A percentile compares a stretch with the other conserved stretches of the same genome.
Conservation (phyloP, 768 basidiomycete species). For the Atractiella rhizophila region DNA sequence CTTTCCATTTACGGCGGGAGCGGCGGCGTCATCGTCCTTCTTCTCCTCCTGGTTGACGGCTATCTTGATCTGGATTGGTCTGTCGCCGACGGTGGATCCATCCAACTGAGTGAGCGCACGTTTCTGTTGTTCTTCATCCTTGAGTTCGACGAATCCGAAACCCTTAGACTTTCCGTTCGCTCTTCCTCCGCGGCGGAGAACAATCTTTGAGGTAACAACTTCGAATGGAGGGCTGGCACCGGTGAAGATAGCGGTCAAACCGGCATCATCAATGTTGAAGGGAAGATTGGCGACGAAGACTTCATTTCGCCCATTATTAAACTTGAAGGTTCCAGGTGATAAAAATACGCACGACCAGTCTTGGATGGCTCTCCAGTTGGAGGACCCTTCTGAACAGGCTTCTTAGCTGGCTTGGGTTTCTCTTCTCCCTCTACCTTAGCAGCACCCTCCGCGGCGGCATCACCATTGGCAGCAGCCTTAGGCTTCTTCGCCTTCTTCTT, state of each 20-base stretch:
- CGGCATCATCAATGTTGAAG: slow-evolving; percentile 62
- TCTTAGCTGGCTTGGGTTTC: slow-evolving; percentile 33
- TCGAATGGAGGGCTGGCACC: too few relatives aligned
- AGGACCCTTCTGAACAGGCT: slow-evolving; percentile 34
- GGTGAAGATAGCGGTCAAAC: slow-evolving; percentile 54
- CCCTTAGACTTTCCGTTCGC: slow-evolving; percentile 67
- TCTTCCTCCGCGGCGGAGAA: slow-evolving; percentile 56
- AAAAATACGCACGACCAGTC: slow-evolving; percentile 20
- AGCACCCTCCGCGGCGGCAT: slow-evolving; percentile 3
- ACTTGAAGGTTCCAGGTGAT: neutral
- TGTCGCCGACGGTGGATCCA: slow-evolving; percentile 64
- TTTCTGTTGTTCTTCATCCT: slow-evolving; percentile 60
- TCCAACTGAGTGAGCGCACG: slow-evolving; percentile 69
- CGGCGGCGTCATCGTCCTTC: neutral
- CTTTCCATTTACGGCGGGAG: neutral
- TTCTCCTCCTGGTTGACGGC: slow-evolving; percentile 54
- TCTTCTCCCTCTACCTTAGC: neutral
- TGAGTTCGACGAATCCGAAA: slow-evolving; percentile 93
- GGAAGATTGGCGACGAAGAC: slow-evolving; percentile 94
- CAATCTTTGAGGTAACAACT: slow-evolving; percentile 67
- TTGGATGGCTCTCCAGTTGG: slow-evolving; percentile 69
- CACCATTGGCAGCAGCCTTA: slow-evolving; percentile 6
- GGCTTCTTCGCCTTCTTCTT: slow-evolving; percentile 32
- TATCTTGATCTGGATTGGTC: slow-evolving; percentile 75
- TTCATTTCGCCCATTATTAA: too few relatives aligned